phyloP scores from a whole-genome alignment of 2,329 filamentous ascomycete genomes.

The Arthroderma uncinatum region DNA sequence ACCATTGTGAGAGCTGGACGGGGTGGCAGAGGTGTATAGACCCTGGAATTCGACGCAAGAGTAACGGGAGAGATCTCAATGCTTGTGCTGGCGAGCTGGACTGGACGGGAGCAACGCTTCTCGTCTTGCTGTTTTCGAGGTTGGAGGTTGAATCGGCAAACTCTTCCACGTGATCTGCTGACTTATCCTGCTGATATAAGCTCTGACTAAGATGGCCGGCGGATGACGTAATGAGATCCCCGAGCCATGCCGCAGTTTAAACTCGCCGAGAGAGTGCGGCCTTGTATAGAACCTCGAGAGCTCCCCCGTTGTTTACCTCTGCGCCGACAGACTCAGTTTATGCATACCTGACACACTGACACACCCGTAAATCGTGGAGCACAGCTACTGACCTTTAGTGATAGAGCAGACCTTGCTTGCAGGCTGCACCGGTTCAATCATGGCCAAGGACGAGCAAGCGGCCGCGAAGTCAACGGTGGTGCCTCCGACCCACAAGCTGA shows the following conservation, averaged over 20 bases:
- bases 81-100: background rate
- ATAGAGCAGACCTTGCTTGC: background rate
- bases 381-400: no score
- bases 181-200: background rate
- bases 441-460: conserved; percentile 23
- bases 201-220: background rate
- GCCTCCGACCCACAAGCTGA: conserved; percentile 31
- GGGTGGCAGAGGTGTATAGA: background rate
- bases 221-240: background rate
- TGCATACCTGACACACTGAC: no score
- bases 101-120: background rate
- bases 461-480: conserved; percentile 5
- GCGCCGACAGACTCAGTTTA: no score
- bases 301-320: no score
- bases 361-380: no score
- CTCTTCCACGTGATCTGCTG: background rate
- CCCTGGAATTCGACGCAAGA: background rate
- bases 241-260: no score
- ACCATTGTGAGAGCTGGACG: conserved; percentile 35
- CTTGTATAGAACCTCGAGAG: no score
- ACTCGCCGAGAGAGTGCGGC: no score
- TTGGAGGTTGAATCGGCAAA: background rate
- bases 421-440: background rate
- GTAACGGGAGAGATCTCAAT: background rate
- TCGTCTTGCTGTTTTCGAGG: background rate